phyloP scores from a whole-genome alignment of 441 rosid genomes.

The Eruca vesicaria region DNA sequence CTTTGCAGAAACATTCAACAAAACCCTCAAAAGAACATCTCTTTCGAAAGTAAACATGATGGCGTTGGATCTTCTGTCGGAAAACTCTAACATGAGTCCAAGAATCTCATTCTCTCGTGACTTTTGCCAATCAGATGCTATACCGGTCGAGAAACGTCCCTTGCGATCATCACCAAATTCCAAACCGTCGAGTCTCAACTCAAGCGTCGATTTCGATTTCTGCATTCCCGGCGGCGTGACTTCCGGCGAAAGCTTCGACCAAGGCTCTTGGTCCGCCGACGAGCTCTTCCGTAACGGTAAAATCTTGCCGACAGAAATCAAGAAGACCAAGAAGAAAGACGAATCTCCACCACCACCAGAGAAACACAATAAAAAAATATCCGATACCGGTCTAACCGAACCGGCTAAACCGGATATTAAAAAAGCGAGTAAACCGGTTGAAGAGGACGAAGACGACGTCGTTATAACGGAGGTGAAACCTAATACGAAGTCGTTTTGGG shows the following conservation, averaged over 20 bases:
- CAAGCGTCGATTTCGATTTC: conserved; percentile 71
- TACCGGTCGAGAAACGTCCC: conserved; percentile 57
- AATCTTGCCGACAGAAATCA: conserved; percentile 72
- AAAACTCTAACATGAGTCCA: conserved; percentile 62
- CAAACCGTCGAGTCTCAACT: conserved; percentile 40
- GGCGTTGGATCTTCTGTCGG: conserved; percentile 77
- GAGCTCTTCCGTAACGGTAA: conserved; percentile 84
- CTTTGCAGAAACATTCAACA: conserved; percentile 4
- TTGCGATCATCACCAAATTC: conserved; percentile 43
- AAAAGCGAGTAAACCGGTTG: conserved; percentile 31
- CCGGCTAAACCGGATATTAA: conserved; percentile 17
- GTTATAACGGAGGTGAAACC: conserved; percentile 36
- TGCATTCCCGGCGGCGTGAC: conserved; percentile 54
- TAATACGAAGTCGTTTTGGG: conserved; percentile 71
- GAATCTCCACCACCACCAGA: conserved; percentile 10
- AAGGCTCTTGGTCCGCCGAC: conserved; percentile 73
- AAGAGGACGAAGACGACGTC: conserved; percentile 27
- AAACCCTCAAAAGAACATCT: background rate
- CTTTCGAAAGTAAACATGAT: conserved; percentile 30
- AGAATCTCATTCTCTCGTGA: conserved; percentile 91
- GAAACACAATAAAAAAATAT: background rate
- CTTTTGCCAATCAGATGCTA: conserved; percentile 49
- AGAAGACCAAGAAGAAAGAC: conserved; percentile 57
- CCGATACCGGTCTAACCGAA: conserved; percentile 9
- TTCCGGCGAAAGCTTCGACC: conserved; percentile 52